These are phyloP conservation scores for Alternaria ventricosa DNA, from an alignment of 2,329 filamentous ascomycete genomes.

Conservation along the genomic window DNA sequence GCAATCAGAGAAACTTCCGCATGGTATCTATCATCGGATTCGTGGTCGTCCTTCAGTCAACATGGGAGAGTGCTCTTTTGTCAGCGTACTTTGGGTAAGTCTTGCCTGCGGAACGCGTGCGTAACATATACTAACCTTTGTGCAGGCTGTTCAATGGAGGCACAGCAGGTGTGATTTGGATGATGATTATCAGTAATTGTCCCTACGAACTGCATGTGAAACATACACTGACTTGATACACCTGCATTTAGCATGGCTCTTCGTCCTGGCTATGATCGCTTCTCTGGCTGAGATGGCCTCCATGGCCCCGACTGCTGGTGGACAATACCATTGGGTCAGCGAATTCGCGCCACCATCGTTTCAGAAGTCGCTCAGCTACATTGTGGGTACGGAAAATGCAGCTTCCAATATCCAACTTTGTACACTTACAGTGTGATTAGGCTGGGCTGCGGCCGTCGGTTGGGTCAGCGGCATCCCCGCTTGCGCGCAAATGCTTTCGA, in stretches of 20 bases:
- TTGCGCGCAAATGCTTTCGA: slow-evolving; percentile 30
- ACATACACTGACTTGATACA: too few species aligned
- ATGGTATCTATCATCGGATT: slow-evolving; percentile 26
- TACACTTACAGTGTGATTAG: too few species aligned
- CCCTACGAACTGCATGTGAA: too few species aligned
- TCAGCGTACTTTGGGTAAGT: too few species aligned
- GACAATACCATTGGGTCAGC: slow-evolving; percentile 12
- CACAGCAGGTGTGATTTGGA: slow-evolving; percentile 36
- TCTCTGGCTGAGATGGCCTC: slow-evolving; percentile 11
- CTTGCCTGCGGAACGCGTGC: too few species aligned
- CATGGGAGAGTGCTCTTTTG: slow-evolving; percentile 30
- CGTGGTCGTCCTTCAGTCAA: slow-evolving; percentile 22
- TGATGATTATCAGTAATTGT: slow-evolving; percentile 31
- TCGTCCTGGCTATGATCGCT: slow-evolving; percentile 30
- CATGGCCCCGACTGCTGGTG: slow-evolving; percentile 11
- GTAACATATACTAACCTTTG: too few species aligned
- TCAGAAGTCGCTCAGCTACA: slow-evolving; percentile 7
- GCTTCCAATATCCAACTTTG: too few species aligned
- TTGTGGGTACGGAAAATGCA: too few species aligned
- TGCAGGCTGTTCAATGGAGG: slow-evolving; percentile 35
- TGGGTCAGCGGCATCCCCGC: slow-evolving; percentile 38
- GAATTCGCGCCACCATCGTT: slow-evolving; percentile 5
- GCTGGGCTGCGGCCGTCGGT: slow-evolving; percentile 22
- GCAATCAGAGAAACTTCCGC: slow-evolving; percentile 23
- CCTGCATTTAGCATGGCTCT: too few species aligned